Evolutionary conservation across 1,284 basidiomycete genomes (phyloP).

Genomic region (Trametes hirsuta): DNA sequence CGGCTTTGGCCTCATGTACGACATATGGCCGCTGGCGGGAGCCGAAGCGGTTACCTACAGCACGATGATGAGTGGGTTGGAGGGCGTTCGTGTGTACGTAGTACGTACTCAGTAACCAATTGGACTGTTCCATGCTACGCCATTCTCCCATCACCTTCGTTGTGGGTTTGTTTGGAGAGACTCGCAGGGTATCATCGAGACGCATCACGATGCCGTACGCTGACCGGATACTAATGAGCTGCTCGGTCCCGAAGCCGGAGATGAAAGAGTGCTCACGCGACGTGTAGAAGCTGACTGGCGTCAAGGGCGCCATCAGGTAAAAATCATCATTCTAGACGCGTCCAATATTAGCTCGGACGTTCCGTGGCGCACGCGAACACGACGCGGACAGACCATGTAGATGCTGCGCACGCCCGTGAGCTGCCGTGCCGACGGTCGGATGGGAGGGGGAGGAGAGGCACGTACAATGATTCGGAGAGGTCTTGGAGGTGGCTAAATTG

Average conservation of each 20-base stretch:
- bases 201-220: slow-evolving; percentile 40
- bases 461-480: slow-evolving; percentile 31
- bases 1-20: slow-evolving; percentile 41
- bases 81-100: background rate
- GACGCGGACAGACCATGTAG: slow-evolving; percentile 29
- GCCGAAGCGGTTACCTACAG: slow-evolving; percentile 41
- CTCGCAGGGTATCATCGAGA: slow-evolving; percentile 29
- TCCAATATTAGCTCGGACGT: background rate
- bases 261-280: slow-evolving; percentile 22
- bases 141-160: slow-evolving; percentile 34
- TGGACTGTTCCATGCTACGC: slow-evolving; percentile 37
- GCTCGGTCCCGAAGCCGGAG: background rate
- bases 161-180: slow-evolving; percentile 28
- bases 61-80: background rate
- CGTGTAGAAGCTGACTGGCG: slow-evolving; percentile 32
- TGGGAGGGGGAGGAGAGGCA: background rate
- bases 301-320: slow-evolving; percentile 29
- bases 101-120: slow-evolving; percentile 32
- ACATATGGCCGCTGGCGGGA: slow-evolving; percentile 41
- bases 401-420: slow-evolving; percentile 20
- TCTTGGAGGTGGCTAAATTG: slow-evolving; percentile 32
- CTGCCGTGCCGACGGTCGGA: background rate
- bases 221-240: slow-evolving; percentile 4
- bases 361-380: background rate
- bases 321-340: slow-evolving; percentile 34